A percentile compares a stretch with the other conserved stretches of the same genome.
These are phyloP conservation scores for Epichloe sp. DNA, from an alignment of 2,329 filamentous ascomycete genomes.

Conservation along the genomic window DNA sequence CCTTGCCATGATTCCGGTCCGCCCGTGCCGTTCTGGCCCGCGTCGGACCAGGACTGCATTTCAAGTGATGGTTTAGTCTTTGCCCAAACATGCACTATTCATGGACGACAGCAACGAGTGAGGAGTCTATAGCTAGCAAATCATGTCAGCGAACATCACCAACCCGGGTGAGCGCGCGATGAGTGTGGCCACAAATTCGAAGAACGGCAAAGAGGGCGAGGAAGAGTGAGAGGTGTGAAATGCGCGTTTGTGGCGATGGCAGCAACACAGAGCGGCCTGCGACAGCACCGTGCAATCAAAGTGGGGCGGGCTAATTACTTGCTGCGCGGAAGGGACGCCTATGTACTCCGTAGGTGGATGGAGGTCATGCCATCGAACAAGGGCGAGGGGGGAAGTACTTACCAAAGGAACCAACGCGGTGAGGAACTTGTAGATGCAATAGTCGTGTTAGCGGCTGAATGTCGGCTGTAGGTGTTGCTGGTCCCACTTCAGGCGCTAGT, in stretches of 20 bases:
- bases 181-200: slow-evolving; percentile 4
- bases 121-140: slow-evolving; percentile 16
- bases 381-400: slow-evolving; percentile 6
- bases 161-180: slow-evolving; percentile 3
- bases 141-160: slow-evolving; percentile 18
- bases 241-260: not conserved
- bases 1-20: slow-evolving; percentile 23
- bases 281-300: not conserved
- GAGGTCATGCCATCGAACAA: slow-evolving; percentile 1
- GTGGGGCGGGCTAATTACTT: not conserved
- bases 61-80: slow-evolving; percentile 13
- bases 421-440: slow-evolving; percentile 2
- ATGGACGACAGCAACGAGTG: slow-evolving; percentile 5
- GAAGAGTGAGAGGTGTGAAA: slow-evolving; percentile 7
- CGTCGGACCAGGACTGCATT: slow-evolving; percentile 29
- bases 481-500: slow-evolving; percentile 5
- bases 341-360: not conserved
- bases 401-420: not conserved
- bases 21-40: slow-evolving; percentile 24
- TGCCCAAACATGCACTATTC: slow-evolving; percentile 11
- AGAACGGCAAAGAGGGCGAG: not conserved
- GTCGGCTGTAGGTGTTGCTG: slow-evolving; percentile 3
- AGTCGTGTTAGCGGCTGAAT: slow-evolving; percentile 6
- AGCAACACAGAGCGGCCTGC: not conserved
- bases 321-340: not conserved